A percentile compares a stretch with the other conserved stretches of the same genome.
Evolutionary conservation across 257 asterid species (phyloP).

Genomic region (Datura wrightii): DNA sequence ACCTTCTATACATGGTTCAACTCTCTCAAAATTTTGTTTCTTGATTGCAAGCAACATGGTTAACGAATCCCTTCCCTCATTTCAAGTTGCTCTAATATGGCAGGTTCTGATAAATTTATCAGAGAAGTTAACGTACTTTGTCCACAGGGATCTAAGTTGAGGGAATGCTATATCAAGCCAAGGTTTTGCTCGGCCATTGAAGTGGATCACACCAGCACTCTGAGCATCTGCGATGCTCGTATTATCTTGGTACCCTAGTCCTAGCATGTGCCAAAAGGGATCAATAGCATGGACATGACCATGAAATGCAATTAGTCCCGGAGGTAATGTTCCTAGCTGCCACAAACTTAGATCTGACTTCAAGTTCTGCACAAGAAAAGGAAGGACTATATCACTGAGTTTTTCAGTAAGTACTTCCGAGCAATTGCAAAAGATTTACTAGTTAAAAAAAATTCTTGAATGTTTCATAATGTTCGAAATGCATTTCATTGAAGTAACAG

Average conservation of each 20-base stretch:
- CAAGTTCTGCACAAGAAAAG: constrained; percentile 63
- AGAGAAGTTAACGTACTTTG: constrained; percentile 75
- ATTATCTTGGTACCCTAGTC: constrained; percentile 91
- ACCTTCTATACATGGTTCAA: constrained; percentile 18
- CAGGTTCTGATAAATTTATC: constrained; percentile 83
- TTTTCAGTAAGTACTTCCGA: not conserved
- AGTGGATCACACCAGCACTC: constrained; percentile 87
- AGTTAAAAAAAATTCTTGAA: constrained; percentile 13
- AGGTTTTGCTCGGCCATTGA: constrained; percentile 97
- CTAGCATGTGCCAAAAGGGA: constrained; percentile 96
- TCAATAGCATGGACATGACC: constrained; percentile 75
- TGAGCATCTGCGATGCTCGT: constrained; percentile 72
- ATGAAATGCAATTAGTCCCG: constrained; percentile 88
- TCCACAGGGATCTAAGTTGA: constrained; percentile 78
- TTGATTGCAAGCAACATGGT: constrained; percentile 25
- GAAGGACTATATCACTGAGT: not conserved
- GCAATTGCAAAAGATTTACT: not conserved
- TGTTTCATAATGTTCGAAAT: not conserved
- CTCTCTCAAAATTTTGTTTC: constrained; percentile 26
- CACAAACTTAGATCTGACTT: constrained; percentile 93
- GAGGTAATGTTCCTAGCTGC: constrained; percentile 98
- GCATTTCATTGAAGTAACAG: not conserved
- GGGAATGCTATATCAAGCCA: constrained; percentile 98
- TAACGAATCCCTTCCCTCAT: constrained; percentile 29
- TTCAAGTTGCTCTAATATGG: constrained; percentile 71